Base-by-base conservation (phyloP, 768 basidiomycete species). In the Boletus rubropictus region DNA sequence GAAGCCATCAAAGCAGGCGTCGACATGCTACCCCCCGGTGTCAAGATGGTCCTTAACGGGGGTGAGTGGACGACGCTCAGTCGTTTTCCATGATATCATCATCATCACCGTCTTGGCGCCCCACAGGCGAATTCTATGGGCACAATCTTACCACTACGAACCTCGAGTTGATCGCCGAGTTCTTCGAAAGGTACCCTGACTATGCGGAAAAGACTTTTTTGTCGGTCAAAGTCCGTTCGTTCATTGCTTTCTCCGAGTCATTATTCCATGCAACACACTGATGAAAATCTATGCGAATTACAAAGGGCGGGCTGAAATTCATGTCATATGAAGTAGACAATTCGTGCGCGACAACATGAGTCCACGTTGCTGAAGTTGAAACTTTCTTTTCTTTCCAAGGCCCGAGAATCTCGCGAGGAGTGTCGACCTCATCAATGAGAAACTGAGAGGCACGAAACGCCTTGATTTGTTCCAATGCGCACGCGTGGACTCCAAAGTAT, bases 381-480 rank as follows among this genome's bases (percentile, higher is more conserved):
- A n/a, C 43, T 62, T 49, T 7, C 14, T 0, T 8, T 25, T 15
- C 2, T 18, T 17, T 5, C 22, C n/a, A 42, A 61, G 61, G 10
- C 50, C 54, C 4, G 76, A 73, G 44, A 73, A 72, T 53, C 58
- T 82, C 5, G 61, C 73, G n/a, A 60, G 67, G 21, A 79, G 81
- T 31, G 52, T 81, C 17, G 60, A 69, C 15, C 60, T 64, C 20
- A 68, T 75, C 52, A 69, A 72, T 43, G 63, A 61, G 5, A 67
- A 67, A 17, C 66, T 84, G 12, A 72, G 77, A 6, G 72, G 73
- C 12, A 73, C 67, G 49, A 80, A 79, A 64, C 73, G 68, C 38
- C 58, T 84, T 44, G 84, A 86, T 59, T 61, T 86, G 3, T 86
- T 76, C 61, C 65, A 84, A 59, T 66, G 67, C 25, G 74, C 78